Evolutionary conservation across 192 early-diverging fungal genomes (phyloP), one percentile per base, ranked within the genome.

Genomic region (Gigaspora rosea): DNA sequence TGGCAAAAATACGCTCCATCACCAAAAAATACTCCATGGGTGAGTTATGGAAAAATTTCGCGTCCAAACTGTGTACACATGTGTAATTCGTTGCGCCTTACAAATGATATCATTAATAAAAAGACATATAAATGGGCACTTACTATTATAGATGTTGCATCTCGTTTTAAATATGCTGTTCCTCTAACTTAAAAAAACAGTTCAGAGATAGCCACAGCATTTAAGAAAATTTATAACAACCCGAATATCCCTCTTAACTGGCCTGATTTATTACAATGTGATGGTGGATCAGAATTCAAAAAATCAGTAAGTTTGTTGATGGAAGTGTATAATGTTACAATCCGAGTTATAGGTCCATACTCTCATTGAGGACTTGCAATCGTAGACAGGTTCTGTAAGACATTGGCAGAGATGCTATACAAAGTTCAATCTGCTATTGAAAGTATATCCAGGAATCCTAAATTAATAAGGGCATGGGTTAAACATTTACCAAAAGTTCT

Each of bases 21-120:
- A 0, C 46, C 66, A 47, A 68, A 68, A 68, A 48, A 68, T 68
- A 68, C n/a, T 68, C n/a, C 46, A 12, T 3, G 66, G 16, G 46
- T 68, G 1, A 67, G 65, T 67, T 67, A 67, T 67, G 36, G n/a
- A 11, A 67, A 67, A 67, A 67, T 67, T 67, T 49, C 22, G 41
- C 12, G 47, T 48, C 36, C 65, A 1, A 48, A 48, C 41, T 67
- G 65, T 64, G 62, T 64, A 27, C 62, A 67, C 8, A 15, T 22
- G 65, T 35, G 35, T 20, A 41, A 67, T 15, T 6, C 48, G 1
- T 13, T 67, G 8, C 41, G 41, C 41, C 36, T 67, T 67, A 67
- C 65, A 12, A 4, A 67, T 67, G 36, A 67, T 49, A 9, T 27
- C 27, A 67, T 49, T 67, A 67, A 4, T 46, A 67, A 67, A 16